phyloP scores from a whole-genome alignment of 2,329 filamentous ascomycete genomes.

The Aspergillus sp. region DNA sequence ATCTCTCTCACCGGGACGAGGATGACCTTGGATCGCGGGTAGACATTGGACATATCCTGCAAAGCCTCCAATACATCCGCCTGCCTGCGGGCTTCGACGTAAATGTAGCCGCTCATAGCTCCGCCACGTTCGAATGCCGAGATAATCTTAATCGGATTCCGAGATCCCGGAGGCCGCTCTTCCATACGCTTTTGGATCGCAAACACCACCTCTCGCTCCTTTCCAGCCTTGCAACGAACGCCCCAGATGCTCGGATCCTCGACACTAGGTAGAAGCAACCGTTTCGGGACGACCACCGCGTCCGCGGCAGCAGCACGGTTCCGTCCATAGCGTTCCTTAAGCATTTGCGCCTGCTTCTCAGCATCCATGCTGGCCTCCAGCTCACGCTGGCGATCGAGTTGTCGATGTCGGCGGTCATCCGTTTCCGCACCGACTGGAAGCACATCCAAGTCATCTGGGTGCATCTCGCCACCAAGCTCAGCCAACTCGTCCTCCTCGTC shows the following conservation, averaged over 20 bases:
- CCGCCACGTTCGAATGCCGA: conserved; percentile 87
- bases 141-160: conserved; percentile 79
- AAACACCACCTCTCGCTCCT: conserved; percentile 88
- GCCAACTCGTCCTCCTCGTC: conserved; percentile 85
- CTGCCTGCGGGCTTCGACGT: conserved; percentile 85
- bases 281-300: conserved; percentile 75
- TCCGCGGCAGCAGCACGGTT: conserved; percentile 66
- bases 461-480: conserved; percentile 83
- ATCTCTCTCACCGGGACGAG: conserved; percentile 96
- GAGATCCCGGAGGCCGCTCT: conserved; percentile 68
- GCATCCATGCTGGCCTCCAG: conserved; percentile 84
- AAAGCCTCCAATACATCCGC: conserved; percentile 80
- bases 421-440: conserved; percentile 69
- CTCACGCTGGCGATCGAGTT: conserved; percentile 89
- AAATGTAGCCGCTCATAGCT: conserved; percentile 91
- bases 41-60: conserved; percentile 83
- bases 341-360: conserved; percentile 83
- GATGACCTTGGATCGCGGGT: conserved; percentile 80
- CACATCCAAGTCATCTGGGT: conserved; percentile 85
- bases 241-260: conserved; percentile 97
- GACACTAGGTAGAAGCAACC: conserved; percentile 83
- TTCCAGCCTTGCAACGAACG: conserved; percentile 88
- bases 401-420: conserved; percentile 88
- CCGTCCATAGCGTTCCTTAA: conserved; percentile 85
- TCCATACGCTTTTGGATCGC: conserved; percentile 85